Conservation (phyloP, 768 basidiomycete genomes). For the Rhizopogon salebrosus region DNA sequence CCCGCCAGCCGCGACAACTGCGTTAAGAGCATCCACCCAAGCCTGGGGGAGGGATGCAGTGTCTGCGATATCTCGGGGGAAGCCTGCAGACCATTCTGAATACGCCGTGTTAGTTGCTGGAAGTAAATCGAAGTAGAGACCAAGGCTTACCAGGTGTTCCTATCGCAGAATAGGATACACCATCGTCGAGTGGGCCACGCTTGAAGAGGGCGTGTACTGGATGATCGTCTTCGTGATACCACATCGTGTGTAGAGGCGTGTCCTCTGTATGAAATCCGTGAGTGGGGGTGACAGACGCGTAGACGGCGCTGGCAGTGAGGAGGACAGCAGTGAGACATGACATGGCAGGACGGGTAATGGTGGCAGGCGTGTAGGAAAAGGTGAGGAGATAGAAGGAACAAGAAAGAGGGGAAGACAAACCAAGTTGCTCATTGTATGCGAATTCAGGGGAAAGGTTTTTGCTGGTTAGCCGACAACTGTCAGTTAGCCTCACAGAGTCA, state of each 20-base stretch:
- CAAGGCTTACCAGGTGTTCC: constrained; percentile 51
- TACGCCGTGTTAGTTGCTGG: background rate
- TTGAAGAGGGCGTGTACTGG: constrained; percentile 59
- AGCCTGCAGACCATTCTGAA: constrained; percentile 59
- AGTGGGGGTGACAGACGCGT: constrained; percentile 15
- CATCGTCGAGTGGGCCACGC: constrained; percentile 42
- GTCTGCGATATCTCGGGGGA: constrained; percentile 51
- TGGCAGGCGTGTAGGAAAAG: constrained; percentile 14
- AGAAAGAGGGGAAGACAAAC: constrained; percentile 9
- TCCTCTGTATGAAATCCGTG: constrained; percentile 14
- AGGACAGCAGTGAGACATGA: constrained; percentile 19
- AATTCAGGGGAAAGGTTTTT: constrained; percentile 8
- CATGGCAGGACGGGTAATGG: constrained; percentile 14
- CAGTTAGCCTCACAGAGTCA: constrained; percentile 6
- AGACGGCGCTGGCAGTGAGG: constrained; percentile 18
- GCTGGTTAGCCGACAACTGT: constrained; percentile 22
- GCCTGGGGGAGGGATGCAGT: constrained; percentile 47
- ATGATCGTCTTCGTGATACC: constrained; percentile 63
- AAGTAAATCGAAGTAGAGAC: background rate
- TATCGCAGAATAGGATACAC: constrained; percentile 43
- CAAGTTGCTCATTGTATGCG: constrained; percentile 22
- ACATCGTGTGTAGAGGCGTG: constrained; percentile 30
- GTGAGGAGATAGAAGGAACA: constrained; percentile 38
- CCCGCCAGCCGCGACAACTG: constrained; percentile 59
- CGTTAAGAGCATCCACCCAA: constrained; percentile 71